phyloP scores from a whole-genome alignment of 169 alveolate genomes.

The Toxoplasma gondii region DNA sequence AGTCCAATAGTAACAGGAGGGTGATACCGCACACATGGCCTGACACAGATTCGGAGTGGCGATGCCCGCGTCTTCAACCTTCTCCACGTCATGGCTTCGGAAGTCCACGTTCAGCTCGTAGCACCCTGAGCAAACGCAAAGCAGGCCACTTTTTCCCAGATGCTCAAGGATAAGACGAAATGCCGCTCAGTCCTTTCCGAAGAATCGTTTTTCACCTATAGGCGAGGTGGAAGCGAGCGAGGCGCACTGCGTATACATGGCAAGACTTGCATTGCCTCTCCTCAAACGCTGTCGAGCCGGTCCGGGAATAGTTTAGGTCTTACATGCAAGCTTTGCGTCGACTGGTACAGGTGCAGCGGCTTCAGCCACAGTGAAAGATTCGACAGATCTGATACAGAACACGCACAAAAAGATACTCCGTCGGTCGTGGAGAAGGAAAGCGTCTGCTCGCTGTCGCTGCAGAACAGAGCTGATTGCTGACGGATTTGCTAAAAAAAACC shows the following conservation, averaged over 20 bases:
- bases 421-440: too few relatives aligned
- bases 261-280: too few relatives aligned
- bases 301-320: background rate
- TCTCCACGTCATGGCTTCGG: conserved; percentile 26
- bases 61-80: conserved; percentile 7
- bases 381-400: background rate
- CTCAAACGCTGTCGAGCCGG: too few relatives aligned
- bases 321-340: background rate
- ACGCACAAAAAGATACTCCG: too few relatives aligned
- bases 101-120: conserved; percentile 31
- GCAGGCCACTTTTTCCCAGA: background rate
- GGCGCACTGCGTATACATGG: too few relatives aligned
- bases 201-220: too few relatives aligned
- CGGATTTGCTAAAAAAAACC: too few relatives aligned
- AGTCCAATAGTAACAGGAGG: conserved; percentile 7
- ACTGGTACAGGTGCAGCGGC: background rate
- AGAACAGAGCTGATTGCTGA: too few relatives aligned
- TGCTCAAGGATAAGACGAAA: too few relatives aligned
- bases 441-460: too few relatives aligned
- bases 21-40: background rate
- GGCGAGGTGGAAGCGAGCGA: too few relatives aligned
- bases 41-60: conserved; percentile 33
- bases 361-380: background rate
- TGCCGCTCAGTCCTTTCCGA: too few relatives aligned
- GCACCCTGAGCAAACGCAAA: background rate